Percentiles rank a stretch among this genome's conserved stretches.
These are phyloP conservation scores for Chaetomium sp. DNA, from an alignment of 2,329 filamentous ascomycete species.

Conservation along the genomic window DNA sequence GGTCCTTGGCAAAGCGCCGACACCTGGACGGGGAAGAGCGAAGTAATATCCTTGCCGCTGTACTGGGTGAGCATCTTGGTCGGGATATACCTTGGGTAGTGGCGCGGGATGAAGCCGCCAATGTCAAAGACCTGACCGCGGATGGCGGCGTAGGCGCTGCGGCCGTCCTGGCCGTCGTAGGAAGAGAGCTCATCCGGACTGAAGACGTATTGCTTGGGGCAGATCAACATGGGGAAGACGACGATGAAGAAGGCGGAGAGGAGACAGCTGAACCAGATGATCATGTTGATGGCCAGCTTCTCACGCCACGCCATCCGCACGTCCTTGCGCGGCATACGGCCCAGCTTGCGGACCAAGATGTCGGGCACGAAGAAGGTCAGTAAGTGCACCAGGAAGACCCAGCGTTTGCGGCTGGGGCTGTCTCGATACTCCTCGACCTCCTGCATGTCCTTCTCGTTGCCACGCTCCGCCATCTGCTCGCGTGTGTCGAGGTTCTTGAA, in stretches of 20 bases:
- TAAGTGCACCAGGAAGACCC: constrained; percentile 76
- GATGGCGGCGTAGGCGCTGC: constrained; percentile 66
- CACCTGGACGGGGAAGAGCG: constrained; percentile 89
- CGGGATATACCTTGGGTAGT: constrained; percentile 65
- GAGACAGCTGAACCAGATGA: constrained; percentile 85
- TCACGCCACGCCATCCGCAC: constrained; percentile 91
- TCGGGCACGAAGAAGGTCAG: constrained; percentile 88
- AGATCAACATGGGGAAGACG: constrained; percentile 79
- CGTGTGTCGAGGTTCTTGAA: constrained; percentile 94
- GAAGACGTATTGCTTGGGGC: constrained; percentile 84
- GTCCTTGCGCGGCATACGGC: constrained; percentile 86
- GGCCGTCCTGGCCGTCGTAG: constrained; percentile 63
- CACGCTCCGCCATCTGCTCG: constrained; percentile 90
- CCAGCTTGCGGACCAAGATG: constrained; percentile 67
- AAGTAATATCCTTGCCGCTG: constrained; percentile 78
- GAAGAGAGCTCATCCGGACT: constrained; percentile 68
- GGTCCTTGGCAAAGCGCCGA: constrained; percentile 81
- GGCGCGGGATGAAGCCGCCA: constrained; percentile 61
- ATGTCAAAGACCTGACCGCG: constrained; percentile 88
- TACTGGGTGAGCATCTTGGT: constrained; percentile 67
- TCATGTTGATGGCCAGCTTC: constrained; percentile 94
- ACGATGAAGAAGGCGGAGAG: constrained; percentile 84
- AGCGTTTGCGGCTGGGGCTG: constrained; percentile 77
- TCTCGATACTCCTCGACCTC: constrained; percentile 82
- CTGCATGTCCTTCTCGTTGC: constrained; percentile 81